A percentile compares a stretch with the other conserved stretches of the same genome.
phyloP scores from a whole-genome alignment of 441 rosid species.

The Iberis amara region DNA sequence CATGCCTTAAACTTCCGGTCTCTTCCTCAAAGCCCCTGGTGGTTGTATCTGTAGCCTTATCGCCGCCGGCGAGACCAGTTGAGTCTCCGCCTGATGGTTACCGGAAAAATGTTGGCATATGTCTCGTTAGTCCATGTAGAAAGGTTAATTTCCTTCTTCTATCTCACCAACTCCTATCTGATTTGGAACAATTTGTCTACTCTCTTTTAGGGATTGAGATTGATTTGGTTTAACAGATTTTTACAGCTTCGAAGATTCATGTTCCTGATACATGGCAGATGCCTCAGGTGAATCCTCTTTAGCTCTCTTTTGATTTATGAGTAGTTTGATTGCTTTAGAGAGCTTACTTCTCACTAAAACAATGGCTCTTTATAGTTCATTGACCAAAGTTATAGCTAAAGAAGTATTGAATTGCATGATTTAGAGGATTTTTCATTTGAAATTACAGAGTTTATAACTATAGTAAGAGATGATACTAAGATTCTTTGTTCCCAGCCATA shows the following conservation, averaged over 20 bases:
- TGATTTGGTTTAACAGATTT: constrained; percentile 39
- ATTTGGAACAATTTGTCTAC: background rate
- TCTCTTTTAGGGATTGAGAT: background rate
- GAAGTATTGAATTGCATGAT: background rate
- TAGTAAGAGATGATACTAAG: background rate
- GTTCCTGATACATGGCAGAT: constrained; percentile 65
- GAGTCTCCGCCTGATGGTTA: constrained; percentile 62
- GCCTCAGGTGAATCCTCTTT: constrained; percentile 52
- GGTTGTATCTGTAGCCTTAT: constrained; percentile 22
- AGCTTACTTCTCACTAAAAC: background rate
- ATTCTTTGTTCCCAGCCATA: too few relatives aligned
- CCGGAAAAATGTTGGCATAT: constrained; percentile 63
- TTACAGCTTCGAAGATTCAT: constrained; percentile 55
- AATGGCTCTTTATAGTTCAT: background rate
- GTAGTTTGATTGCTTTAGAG: constrained; percentile 6
- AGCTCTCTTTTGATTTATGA: constrained; percentile 4
- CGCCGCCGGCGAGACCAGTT: constrained; percentile 31
- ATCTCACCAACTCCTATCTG: background rate
- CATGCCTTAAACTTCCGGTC: constrained; percentile 27
- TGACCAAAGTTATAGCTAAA: background rate
- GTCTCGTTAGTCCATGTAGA: constrained; percentile 50
- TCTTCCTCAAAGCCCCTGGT: constrained; percentile 23
- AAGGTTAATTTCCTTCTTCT: constrained; percentile 35
- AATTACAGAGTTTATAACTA: background rate
- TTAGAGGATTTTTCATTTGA: background rate